phyloP scores from a whole-genome alignment of 1,284 basidiomycete genomes.

The Bjerkandera adusta region DNA sequence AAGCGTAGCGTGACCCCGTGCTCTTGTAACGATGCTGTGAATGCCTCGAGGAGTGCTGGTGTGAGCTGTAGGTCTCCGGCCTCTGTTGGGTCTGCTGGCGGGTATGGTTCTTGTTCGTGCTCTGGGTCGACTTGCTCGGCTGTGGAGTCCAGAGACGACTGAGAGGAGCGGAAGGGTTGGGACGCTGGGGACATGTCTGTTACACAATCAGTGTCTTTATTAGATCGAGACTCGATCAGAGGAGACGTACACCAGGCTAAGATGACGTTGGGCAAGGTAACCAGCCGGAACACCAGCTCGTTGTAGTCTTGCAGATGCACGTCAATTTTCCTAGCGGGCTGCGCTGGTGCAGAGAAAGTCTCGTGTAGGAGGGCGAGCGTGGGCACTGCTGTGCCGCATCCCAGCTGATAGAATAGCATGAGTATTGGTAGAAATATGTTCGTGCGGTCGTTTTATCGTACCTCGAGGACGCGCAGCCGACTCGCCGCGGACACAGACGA shows the following conservation, averaged over 20 bases:
- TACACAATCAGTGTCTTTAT: background rate
- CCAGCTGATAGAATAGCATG: conserved; percentile 51
- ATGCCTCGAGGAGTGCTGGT: conserved; percentile 60
- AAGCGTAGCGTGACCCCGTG: conserved; percentile 67
- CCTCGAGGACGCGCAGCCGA: conserved; percentile 65
- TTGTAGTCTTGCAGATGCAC: conserved; percentile 97
- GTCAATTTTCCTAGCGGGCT: conserved; percentile 34
- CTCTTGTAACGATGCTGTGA: conserved; percentile 53
- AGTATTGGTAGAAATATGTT: background rate
- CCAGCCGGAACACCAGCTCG: conserved; percentile 74
- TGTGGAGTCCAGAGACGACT: background rate
- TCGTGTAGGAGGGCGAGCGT: conserved; percentile 69
- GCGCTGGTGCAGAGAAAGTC: conserved; percentile 45
- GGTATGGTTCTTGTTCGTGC: conserved; percentile 23
- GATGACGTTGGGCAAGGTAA: conserved; percentile 87
- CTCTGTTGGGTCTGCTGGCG: conserved; percentile 24
- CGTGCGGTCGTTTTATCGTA: conserved; percentile 27
- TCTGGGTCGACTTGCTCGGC: conserved; percentile 27
- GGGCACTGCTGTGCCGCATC: conserved; percentile 92
- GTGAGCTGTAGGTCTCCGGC: conserved; percentile 63
- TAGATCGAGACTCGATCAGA: background rate
- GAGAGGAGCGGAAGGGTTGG: conserved; percentile 31
- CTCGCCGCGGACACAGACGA: conserved; percentile 16
- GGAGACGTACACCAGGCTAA: conserved; percentile 75
- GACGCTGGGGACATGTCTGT: conserved; percentile 54